Evolutionary conservation across 2,329 filamentous ascomycete genomes (phyloP), one percentile per base, ranked within the genome.

Genomic region (Penicillium sp.): DNA sequence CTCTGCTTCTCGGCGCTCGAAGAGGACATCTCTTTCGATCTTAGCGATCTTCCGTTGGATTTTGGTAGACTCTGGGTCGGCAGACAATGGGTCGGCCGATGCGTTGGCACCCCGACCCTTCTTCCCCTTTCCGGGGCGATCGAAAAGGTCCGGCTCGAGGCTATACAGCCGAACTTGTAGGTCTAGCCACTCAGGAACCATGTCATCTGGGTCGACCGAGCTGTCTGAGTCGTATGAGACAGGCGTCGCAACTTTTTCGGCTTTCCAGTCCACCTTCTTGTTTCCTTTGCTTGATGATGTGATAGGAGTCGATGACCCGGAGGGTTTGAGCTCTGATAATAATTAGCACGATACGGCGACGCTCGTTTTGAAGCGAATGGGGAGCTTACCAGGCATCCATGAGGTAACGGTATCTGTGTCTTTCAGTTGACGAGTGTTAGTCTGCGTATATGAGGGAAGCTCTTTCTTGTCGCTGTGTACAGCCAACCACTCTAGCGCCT

Each of bases 401-500:
- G 71, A 74, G 27, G 65, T 65, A 40, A 66, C 60, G 50, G 55
- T 63, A 41, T 74, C 71, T 16, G 59, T 54, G 24, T 69, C 65
- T 58, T 67, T 71, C 51, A 61, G 64, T 14, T 57, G 54, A 16
- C 67, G 66, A 32, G 61, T 45, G 44, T 61, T 67, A 47, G 63
- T 63, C 53, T 78, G 80, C 18, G 88, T 85, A 69, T 94, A 95
- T 44, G 85, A 81, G 5, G 88, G 88, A 34, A 93, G 79, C 63
- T 92, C 87, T 1, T 86, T 82, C 58, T 80, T 76, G 13, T 81
- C 76, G 63, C 88, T 90, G 68, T 94, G 84, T 60, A 90, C 79
- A n/a, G 91, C 90, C 50, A 97, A 81, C 90, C 92, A 96, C 64
- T 97, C 90, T 18, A 99, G 72, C 24, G 89, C 86, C 73, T 96